These are phyloP conservation scores for Rubia peregrina DNA, from an alignment of 305 asterid genomes.

Conservation along the genomic window DNA sequence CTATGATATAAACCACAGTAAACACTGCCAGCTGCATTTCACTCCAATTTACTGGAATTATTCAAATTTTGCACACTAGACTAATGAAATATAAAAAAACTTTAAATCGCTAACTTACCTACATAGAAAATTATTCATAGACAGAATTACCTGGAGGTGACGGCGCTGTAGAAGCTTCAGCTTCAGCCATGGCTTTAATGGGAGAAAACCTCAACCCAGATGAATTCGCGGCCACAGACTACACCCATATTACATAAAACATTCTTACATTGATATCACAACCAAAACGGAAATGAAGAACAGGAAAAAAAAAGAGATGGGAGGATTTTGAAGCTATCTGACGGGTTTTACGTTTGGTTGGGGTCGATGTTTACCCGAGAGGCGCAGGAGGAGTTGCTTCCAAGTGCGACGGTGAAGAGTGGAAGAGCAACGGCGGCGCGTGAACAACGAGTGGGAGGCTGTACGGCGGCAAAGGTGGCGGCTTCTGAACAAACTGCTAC, in stretches of 20 bases:
- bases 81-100: background rate
- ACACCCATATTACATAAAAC: background rate
- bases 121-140: constrained; percentile 7
- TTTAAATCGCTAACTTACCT: background rate
- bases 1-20: background rate
- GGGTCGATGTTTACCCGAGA: constrained; percentile 10
- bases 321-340: background rate
- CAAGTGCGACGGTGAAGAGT: constrained; percentile 14
- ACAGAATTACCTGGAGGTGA: constrained; percentile 28
- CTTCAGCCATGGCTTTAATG: constrained; percentile 72
- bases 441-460: constrained; percentile 17
- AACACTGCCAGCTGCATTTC: background rate
- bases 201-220: constrained; percentile 29
- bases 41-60: background rate
- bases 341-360: background rate
- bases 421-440: constrained; percentile 22
- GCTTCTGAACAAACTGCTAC: constrained; percentile 28
- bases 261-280: background rate
- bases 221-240: constrained; percentile 25
- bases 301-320: background rate
- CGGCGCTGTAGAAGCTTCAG: constrained; percentile 43
- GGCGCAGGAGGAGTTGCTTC: background rate
- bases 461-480: constrained; percentile 24
- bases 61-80: background rate
- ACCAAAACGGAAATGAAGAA: background rate